Evolutionary conservation across 2,329 filamentous ascomycete species (phyloP), one percentile per base, ranked within the genome.

Genomic region (Penicillium sclerotigenum): DNA sequence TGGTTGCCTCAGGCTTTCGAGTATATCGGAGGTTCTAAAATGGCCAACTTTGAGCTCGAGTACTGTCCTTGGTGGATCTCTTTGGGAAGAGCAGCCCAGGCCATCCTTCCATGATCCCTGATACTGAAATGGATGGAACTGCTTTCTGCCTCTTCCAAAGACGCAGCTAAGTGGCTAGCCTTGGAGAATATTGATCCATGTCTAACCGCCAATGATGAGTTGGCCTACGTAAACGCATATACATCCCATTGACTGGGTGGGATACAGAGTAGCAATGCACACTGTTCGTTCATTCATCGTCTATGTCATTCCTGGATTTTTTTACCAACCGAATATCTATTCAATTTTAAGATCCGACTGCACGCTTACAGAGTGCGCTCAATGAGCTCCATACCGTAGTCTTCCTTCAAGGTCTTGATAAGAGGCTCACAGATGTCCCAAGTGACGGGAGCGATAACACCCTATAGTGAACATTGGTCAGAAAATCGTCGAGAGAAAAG

Each of bases 381-480:
- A 64, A 81, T 83, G 77, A 89, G 82, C 73, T 82, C 81, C 67
- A 91, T 90, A 40, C 85, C 87, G 65, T 91, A 89, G 69, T 90
- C 84, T 73, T 89, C 85, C 81, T 88, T 86, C 57, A 95, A 81
- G 72, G 89, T 87, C 78, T 87, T 84, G 76, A 92, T 87, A 65
- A 95, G 76, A 36, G 89, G 87, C 68, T 82, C 81, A 69, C 85
- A 87, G 70, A 93, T 84, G 68, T 87, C 84, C 58, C 81, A 80
- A 66, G 78, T 86, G 83, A 93, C 89, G 16, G 90, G 90, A 26
- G 90, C 91, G 58, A 95, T 75, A 49, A 94, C 80, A 72, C 88
- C 88, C 78, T 72, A 49, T 20, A 20, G 34, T 20, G 3, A 2
- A 18, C 43, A 29, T 49, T 1, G 48, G 47, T 42, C 33, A n/a